Conservation (phyloP, 2,329 filamentous ascomycete genomes). For the Penicillium oxalicum region DNA sequence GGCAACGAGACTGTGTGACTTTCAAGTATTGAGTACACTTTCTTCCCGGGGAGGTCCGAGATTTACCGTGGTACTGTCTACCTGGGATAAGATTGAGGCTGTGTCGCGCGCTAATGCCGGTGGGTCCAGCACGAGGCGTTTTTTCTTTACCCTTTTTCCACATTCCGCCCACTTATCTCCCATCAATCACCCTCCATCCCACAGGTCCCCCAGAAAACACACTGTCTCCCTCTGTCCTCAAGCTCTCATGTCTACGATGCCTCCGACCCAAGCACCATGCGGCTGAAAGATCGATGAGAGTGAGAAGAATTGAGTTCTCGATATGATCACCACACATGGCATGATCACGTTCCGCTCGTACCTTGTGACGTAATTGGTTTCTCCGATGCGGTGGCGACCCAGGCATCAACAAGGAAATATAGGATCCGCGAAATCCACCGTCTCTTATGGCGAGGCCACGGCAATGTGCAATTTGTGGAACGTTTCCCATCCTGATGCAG, state of each 20-base stretch:
- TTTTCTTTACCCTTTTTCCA: background rate
- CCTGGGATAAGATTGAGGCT: conserved; percentile 18
- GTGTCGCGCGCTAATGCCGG: conserved; percentile 19
- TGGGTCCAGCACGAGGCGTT: conserved; percentile 15
- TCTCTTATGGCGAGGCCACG: too few relatives aligned
- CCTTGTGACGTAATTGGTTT: too few relatives aligned
- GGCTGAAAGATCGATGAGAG: background rate
- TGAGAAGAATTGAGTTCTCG: background rate
- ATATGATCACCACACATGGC: background rate
- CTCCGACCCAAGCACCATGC: background rate
- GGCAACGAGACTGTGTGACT: background rate
- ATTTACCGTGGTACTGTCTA: conserved; percentile 4
- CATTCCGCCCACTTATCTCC: too few relatives aligned
- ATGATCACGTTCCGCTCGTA: too few relatives aligned
- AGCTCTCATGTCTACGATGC: background rate
- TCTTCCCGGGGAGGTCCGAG: rapidly evolving
- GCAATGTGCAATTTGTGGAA: too few relatives aligned
- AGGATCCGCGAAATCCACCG: too few relatives aligned
- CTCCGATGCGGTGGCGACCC: too few relatives aligned
- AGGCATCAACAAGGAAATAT: too few relatives aligned
- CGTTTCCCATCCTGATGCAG: too few relatives aligned
- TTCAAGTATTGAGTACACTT: conserved; percentile 11
- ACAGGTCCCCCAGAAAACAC: background rate
- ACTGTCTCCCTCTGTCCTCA: too few relatives aligned
- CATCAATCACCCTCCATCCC: background rate